Conservation (phyloP, 352 stramenopile species). For the Pythium myriotylum region DNA sequence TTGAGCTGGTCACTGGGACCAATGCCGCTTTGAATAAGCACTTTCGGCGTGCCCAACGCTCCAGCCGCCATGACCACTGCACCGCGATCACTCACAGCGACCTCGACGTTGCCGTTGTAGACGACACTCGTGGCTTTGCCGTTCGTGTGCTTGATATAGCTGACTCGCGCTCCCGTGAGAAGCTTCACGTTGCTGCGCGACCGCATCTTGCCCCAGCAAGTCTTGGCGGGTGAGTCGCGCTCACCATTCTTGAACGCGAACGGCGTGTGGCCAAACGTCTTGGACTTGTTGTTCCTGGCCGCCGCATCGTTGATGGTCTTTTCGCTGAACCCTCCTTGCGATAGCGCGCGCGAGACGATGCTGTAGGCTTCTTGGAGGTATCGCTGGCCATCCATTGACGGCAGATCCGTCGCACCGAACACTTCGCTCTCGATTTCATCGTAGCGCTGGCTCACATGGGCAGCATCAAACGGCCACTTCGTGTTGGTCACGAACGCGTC, state of each 20-base stretch:
- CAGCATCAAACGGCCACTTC: slow-evolving; percentile 54
- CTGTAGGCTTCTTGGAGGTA: slow-evolving; percentile 60
- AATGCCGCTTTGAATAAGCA: slow-evolving; percentile 84
- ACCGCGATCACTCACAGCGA: slow-evolving; percentile 33
- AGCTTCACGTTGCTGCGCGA: slow-evolving; percentile 54
- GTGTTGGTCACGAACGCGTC: slow-evolving; percentile 47
- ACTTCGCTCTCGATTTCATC: slow-evolving; percentile 47
- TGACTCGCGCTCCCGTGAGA: slow-evolving; percentile 45
- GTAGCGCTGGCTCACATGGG: slow-evolving; percentile 65
- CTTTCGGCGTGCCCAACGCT: slow-evolving; percentile 70
- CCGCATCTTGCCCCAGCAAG: slow-evolving; percentile 55
- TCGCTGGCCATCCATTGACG: slow-evolving; percentile 48
- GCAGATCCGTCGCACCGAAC: slow-evolving; percentile 45
- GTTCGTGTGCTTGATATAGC: slow-evolving; percentile 48
- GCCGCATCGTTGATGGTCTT: slow-evolving; percentile 43
- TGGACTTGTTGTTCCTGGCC: slow-evolving; percentile 56
- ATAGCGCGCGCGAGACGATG: slow-evolving; percentile 46
- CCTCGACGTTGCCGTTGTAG: slow-evolving; percentile 33
- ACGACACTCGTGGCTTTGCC: slow-evolving; percentile 52
- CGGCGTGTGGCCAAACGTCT: slow-evolving; percentile 56
- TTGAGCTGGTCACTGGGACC: slow-evolving; percentile 60
- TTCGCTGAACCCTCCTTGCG: slow-evolving; percentile 40
- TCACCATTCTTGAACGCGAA: slow-evolving; percentile 57
- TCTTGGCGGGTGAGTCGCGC: slow-evolving; percentile 55
- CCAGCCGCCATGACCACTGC: slow-evolving; percentile 78